Base-by-base conservation (phyloP, 306 rosid species). In the Cucumis hystrix region DNA sequence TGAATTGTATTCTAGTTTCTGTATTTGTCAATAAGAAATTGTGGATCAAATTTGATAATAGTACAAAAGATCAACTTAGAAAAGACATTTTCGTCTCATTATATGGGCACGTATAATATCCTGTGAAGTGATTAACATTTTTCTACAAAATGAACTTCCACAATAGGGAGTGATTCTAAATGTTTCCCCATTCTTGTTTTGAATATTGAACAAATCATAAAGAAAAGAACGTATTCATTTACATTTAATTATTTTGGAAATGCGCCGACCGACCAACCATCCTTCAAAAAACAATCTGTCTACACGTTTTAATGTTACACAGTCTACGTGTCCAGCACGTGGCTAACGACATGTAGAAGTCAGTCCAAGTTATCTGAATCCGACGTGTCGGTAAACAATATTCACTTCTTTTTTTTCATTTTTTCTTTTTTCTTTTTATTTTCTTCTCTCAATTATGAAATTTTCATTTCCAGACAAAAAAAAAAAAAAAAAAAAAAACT, bases 391-490 rank as follows among this genome's bases (percentile, higher is more conserved):
- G 51, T 8, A 8, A 65, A 35, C 0, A 65, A 63, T 62, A 61
- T n/a, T 63, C 68, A 63, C 20, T 33, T 16, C 6, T 6, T 30
- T 63, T 30, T 63, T 2, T n/a, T n/a, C n/a, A n/a, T n/a, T n/a
- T 63, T 30, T 37, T 33, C 16, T 0, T 1, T 8, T 58, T 20
- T 9, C 8, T 10, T 64, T 30, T 15, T 64, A 7, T 3, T 12
- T 61, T 25, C 6, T 14, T 2, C 1, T 60, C 6, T 30, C 7
- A 7, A 63, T 5, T 37, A 6, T 12, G 17, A 35, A 35, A 28
- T 39, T 65, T 75, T 57, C 83, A 28, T 82, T 84, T 76, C 0
- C 55, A 62, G 80, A 88, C 92, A 87, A 88, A 87, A 21, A 12
- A 87, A 18, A 12, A 52, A 87, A 88, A 87, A 20, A 10, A 87